phyloP scores from a whole-genome alignment of 2,329 filamentous ascomycete species.

The Ceratocystis harringtonii region DNA sequence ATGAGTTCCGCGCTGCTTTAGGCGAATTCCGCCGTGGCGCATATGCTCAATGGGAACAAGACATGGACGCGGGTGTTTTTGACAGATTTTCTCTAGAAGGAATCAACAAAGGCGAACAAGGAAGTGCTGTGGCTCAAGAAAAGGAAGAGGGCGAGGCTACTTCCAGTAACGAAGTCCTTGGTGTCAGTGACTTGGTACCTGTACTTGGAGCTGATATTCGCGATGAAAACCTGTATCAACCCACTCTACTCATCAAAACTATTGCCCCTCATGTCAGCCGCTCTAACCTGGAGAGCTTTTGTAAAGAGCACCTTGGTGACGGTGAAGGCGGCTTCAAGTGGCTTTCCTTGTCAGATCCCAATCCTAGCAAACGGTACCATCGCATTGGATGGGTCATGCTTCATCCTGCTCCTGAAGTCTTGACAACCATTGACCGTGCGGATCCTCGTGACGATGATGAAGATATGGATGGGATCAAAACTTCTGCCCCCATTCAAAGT shows the following conservation, averaged over 20 bases:
- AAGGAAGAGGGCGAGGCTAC: constrained; percentile 93
- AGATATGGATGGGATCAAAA: constrained; percentile 34
- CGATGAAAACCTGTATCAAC: constrained; percentile 76
- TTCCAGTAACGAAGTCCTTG: constrained; percentile 79
- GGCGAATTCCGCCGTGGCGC: constrained; percentile 64
- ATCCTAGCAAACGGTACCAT: constrained; percentile 92
- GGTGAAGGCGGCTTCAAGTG: constrained; percentile 87
- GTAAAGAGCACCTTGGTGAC: constrained; percentile 84
- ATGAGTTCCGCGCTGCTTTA: constrained; percentile 58
- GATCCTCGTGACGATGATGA: constrained; percentile 51
- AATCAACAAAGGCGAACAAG: constrained; percentile 82
- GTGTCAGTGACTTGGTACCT: constrained; percentile 80
- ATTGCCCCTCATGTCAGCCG: constrained; percentile 92
- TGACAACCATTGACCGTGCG: constrained; percentile 50
- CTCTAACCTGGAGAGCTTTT: constrained; percentile 83
- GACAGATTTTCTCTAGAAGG: constrained; percentile 92
- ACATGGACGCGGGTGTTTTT: constrained; percentile 71
- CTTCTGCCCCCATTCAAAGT: constrained; percentile 33
- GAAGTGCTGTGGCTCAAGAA: constrained; percentile 69
- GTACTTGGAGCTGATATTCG: constrained; percentile 70
- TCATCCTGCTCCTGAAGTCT: constrained; percentile 57
- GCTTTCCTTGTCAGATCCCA: constrained; percentile 89
- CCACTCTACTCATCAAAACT: constrained; percentile 92
- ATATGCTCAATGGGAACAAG: constrained; percentile 79
- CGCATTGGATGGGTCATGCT: constrained; percentile 98